phyloP scores from a whole-genome alignment of 176 grass and related monocot species.

The Ampelocalamus luodianensis region DNA sequence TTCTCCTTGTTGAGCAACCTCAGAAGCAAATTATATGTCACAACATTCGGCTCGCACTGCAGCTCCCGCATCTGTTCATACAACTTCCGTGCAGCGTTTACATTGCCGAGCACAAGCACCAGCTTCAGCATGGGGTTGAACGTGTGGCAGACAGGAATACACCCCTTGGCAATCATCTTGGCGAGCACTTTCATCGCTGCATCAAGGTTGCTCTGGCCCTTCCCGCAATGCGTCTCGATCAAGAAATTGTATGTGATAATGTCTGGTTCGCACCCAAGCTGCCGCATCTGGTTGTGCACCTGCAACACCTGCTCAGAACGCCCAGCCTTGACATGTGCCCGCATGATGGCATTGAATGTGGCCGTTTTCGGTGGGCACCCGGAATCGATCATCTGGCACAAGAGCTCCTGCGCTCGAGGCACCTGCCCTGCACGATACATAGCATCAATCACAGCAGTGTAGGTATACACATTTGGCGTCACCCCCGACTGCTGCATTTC shows the following conservation, averaged over 20 bases:
- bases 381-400: conserved; percentile 80
- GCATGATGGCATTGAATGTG: conserved; percentile 88
- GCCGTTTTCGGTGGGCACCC: conserved; percentile 71
- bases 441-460: conserved; percentile 84
- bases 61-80: conserved; percentile 79
- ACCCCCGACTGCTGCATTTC: conserved; percentile 73
- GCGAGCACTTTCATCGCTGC: conserved; percentile 79
- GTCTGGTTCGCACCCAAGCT: conserved; percentile 74
- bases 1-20: conserved; percentile 75
- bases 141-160: conserved; percentile 74
- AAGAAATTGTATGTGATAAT: conserved; percentile 95
- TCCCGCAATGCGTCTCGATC: conserved; percentile 78
- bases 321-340: conserved; percentile 71
- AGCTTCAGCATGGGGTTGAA: conserved; percentile 86
- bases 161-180: conserved; percentile 72
- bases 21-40: conserved; percentile 87
- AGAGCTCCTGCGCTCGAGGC: conserved; percentile 82
- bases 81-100: conserved; percentile 62
- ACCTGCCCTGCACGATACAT: conserved; percentile 86
- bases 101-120: conserved; percentile 57
- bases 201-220: conserved; percentile 80
- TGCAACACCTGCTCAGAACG: conserved; percentile 79
- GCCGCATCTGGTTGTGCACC: conserved; percentile 89
- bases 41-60: conserved; percentile 64
- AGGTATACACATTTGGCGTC: conserved; percentile 88